Conservation (phyloP, 768 basidiomycete genomes). For the Lentinus tigrinus region DNA sequence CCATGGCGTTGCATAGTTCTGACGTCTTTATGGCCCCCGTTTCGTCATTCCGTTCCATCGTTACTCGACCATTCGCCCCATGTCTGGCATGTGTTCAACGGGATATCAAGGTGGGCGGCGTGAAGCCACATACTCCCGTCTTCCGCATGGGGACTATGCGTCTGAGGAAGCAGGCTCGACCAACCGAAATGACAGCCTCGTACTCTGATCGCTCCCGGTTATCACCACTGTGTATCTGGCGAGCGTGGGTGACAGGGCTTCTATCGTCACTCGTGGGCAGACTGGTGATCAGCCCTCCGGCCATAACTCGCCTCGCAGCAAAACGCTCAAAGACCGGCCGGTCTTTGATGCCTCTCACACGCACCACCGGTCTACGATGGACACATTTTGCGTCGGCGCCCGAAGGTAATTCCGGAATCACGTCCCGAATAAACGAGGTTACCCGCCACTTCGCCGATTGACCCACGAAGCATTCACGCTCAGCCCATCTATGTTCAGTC, state of each 20-base stretch:
- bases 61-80: too few species aligned
- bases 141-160: too few species aligned
- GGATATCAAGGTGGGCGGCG: too few species aligned
- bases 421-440: neutral
- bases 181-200: too few species aligned
- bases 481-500: neutral
- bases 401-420: neutral
- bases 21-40: too few species aligned
- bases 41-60: too few species aligned
- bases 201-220: neutral
- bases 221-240: neutral
- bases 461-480: neutral
- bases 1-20: too few species aligned
- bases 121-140: too few species aligned
- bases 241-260: neutral
- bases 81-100: too few species aligned
- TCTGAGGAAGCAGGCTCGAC: too few species aligned
- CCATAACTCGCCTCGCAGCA: neutral
- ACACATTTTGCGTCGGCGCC: constrained; percentile 9
- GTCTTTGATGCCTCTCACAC: constrained; percentile 10
- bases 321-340: neutral
- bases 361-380: neutral
- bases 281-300: neutral
- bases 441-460: neutral
- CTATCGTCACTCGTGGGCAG: neutral